Percentiles rank a stretch among this genome's conserved stretches.
Conservation (phyloP, 2,329 filamentous ascomycete genomes). For the Parastagonospora nodorum region DNA sequence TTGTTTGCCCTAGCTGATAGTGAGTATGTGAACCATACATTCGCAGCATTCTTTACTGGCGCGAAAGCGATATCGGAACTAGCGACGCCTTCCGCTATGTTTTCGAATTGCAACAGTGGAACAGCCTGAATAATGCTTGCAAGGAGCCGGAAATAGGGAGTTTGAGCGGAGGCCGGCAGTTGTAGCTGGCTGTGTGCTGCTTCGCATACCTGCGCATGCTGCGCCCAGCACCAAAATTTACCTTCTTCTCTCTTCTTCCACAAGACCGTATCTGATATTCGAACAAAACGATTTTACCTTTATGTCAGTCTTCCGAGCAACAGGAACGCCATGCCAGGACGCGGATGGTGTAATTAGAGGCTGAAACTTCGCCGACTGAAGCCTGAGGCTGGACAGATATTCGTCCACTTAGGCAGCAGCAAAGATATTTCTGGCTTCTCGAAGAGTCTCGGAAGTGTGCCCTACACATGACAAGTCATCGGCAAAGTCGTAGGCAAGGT, state of each 20-base stretch:
- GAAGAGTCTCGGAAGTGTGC: slow-evolving; percentile 5
- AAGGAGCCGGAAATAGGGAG: no score
- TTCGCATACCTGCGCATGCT: neutral
- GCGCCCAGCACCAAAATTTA: neutral
- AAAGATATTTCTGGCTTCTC: neutral
- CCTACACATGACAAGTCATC: slow-evolving; percentile 8
- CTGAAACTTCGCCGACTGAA: slow-evolving; percentile 13
- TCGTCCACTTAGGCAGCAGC: slow-evolving; percentile 7
- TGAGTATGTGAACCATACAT: no score
- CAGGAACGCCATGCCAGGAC: slow-evolving; percentile 14
- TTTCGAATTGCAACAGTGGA: no score
- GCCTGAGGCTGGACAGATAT: slow-evolving; percentile 4
- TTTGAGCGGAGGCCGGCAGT: neutral
- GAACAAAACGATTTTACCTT: slow-evolving; percentile 13
- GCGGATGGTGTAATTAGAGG: neutral
- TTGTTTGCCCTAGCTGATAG: no score
- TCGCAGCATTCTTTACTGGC: no score
- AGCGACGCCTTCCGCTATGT: no score
- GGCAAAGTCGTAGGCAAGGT: slow-evolving; percentile 15
- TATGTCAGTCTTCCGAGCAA: slow-evolving; percentile 1
- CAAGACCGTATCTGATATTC: slow-evolving; percentile 15
- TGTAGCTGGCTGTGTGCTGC: neutral
- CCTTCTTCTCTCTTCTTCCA: neutral
- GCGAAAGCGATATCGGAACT: no score
- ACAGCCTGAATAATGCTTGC: no score